Conservation (phyloP, 768 basidiomycete genomes). For the Harrya chromipes region DNA sequence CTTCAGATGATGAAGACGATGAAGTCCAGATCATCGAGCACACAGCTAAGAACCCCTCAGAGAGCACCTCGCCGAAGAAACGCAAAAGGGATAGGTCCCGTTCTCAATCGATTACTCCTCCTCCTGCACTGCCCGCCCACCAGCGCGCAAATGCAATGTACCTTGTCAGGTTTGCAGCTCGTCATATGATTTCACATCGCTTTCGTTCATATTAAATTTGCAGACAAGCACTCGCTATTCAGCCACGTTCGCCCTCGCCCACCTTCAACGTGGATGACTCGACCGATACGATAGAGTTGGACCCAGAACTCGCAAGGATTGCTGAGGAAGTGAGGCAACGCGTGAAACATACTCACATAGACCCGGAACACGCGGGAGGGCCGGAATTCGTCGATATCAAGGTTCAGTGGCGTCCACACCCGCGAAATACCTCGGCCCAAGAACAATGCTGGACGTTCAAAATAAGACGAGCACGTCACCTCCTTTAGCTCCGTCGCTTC, state of each 20-base stretch:
- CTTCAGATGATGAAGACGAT: conserved; percentile 46
- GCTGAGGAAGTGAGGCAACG: conserved; percentile 38
- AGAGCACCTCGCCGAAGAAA: conserved; percentile 33
- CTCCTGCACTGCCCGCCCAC: conserved; percentile 55
- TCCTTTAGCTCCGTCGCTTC: not conserved
- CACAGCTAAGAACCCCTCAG: conserved; percentile 17
- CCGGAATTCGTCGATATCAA: conserved; percentile 44
- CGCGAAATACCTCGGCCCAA: conserved; percentile 41
- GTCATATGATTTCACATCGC: not conserved
- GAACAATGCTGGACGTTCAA: conserved; percentile 48
- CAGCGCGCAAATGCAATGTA: conserved; percentile 55
- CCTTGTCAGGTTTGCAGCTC: conserved; percentile 52
- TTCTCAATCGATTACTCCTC: conserved; percentile 74
- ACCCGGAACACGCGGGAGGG: conserved; percentile 30
- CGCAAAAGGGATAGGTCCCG: conserved; percentile 52
- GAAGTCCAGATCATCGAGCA: conserved; percentile 41
- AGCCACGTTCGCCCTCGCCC: conserved; percentile 48
- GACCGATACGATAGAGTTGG: conserved; percentile 47
- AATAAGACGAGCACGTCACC: conserved; percentile 52
- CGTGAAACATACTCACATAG: conserved; percentile 22
- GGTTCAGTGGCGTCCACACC: conserved; percentile 68
- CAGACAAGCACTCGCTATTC: conserved; percentile 48
- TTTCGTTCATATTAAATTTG: conserved; percentile 3
- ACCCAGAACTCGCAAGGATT: conserved; percentile 63
- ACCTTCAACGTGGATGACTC: conserved; percentile 41